Evolutionary conservation across 2,329 filamentous ascomycete genomes (phyloP), one percentile per base, ranked within the genome.

Genomic region (Plenodomus biglobosus): DNA sequence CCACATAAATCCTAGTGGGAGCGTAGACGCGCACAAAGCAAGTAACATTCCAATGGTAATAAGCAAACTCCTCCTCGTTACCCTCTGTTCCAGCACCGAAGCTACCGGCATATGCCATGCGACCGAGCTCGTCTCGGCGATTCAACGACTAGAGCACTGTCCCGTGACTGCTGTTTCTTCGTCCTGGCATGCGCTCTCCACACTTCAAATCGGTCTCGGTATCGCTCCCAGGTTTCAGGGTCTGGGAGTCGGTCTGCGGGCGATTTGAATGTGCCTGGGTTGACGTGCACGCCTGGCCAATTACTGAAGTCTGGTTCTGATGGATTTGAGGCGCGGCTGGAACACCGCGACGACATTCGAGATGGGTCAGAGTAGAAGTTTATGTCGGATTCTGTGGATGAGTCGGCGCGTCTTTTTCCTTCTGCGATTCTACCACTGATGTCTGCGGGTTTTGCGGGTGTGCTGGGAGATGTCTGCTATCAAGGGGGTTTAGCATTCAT

Each of bases 251-350:
- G 50, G 22, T 50, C 48, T 7, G 45, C 39, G 3, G 53, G 27
- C 38, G 54, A 42, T 19, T 51, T 56, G 30, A 68, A 68, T 1
- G 49, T 37, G 6, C 63, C 63, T 2, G 62, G 62, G 41, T 58
- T 48, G n/a, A 65, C 38, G 40, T 65, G 58, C 2, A 62, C 53
- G 20, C 56, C 63, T 15, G 59, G 58, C 52, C 54, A 63, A 38
- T 42, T 47, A 36, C 45, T 52, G 38, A 63, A 56, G 36, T 65
- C 53, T 34, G 48, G 6, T 16, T 55, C 43, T 40, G 35, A 44
- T 37, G 36, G 45, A 16, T 27, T 11, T 11, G 27, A 11, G 27
- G 13, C 27, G 27, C 27, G 27, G 15, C 27, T 32, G 18, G 19
- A 21, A 15, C 22, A 15, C 46, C 40, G 18, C 36, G 42, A 18